Conservation (phyloP, 257 asterid species). For the Nicotiana knightiana region DNA sequence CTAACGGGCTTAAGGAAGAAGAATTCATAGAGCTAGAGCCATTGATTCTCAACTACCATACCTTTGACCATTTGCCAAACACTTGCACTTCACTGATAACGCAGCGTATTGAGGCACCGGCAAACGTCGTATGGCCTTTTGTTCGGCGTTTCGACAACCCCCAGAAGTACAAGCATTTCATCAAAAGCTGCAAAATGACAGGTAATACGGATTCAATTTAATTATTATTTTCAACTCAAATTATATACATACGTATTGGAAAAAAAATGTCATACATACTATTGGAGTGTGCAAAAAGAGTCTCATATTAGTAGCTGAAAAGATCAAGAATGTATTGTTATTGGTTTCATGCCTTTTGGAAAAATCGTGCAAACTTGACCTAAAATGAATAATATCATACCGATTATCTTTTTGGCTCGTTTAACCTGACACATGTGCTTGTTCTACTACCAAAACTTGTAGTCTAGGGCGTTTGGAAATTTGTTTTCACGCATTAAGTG, state of each 20-base stretch:
- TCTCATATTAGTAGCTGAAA: too few relatives aligned
- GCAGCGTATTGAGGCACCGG: constrained; percentile 75
- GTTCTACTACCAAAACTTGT: not conserved
- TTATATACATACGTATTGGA: too few relatives aligned
- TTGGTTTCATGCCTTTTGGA: too few relatives aligned
- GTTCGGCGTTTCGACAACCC: constrained; percentile 84
- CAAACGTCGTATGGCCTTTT: constrained; percentile 61
- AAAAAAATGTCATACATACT: too few relatives aligned
- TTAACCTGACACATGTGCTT: too few relatives aligned
- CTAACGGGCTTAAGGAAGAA: constrained; percentile 43
- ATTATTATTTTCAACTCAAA: too few relatives aligned
- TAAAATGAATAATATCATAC: too few relatives aligned
- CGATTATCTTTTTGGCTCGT: too few relatives aligned
- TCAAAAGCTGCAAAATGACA: constrained; percentile 67
- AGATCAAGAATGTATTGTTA: too few relatives aligned
- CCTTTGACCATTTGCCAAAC: constrained; percentile 50
- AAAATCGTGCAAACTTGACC: too few relatives aligned
- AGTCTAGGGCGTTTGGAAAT: not conserved
- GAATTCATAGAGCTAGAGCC: constrained; percentile 47
- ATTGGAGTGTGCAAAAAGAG: too few relatives aligned
- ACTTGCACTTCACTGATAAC: constrained; percentile 70
- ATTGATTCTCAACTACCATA: constrained; percentile 51
- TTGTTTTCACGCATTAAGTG: too few relatives aligned
- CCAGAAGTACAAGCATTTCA: constrained; percentile 85
- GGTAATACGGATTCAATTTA: not conserved